Base-by-base conservation (phyloP, 2,329 filamentous ascomycete genomes). In the Fusarium illudens region DNA sequence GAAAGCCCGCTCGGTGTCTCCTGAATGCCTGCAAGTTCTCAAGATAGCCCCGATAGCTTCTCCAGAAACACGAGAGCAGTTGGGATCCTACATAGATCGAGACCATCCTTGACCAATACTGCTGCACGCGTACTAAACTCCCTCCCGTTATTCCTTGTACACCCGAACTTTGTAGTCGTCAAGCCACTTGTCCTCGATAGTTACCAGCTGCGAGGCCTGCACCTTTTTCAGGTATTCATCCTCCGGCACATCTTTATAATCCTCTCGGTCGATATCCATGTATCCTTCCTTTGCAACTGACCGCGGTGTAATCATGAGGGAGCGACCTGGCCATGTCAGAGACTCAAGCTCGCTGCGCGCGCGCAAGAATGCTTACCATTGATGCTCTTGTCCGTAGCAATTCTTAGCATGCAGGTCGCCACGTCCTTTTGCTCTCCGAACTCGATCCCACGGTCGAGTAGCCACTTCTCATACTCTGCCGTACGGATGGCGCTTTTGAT, bases 391-490 rank as follows among this genome's bases (percentile, higher is more conserved):
- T 79, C 77, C 1, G 75, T 73, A 0, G 75, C 74, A 34, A 79
- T 75, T 52, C 73, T 62, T 68, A 79, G 63, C 75, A 79, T 78
- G 64, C 76, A 78, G 33, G 61, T 66, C 2, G 75, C 73, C 6
- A 75, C 73, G 46, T 79, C 77, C 7, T 71, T 70, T 29, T 74
- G 75, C 53, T 78, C 77, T 8, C 76, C 76, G 63, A 83, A 83
- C 20, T 82, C 77, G 50, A 83, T 76, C 1, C 80, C 80, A 2
- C 69, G 73, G 46, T 79, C 76, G 0, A 78, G 57, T 3, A 82
- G 68, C 77, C 78, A 81, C 33, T 78, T 77, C 54, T 81, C 80
- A 22, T 80, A 80, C 58, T 82, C 79, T 15, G 77, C 76, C 3
- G 77, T 80, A 12, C 75, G 70, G 15, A 78, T 78, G 8, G 76